phyloP scores from a whole-genome alignment of 805 yeast genomes.

The Pachysolen tannophilus region DNA sequence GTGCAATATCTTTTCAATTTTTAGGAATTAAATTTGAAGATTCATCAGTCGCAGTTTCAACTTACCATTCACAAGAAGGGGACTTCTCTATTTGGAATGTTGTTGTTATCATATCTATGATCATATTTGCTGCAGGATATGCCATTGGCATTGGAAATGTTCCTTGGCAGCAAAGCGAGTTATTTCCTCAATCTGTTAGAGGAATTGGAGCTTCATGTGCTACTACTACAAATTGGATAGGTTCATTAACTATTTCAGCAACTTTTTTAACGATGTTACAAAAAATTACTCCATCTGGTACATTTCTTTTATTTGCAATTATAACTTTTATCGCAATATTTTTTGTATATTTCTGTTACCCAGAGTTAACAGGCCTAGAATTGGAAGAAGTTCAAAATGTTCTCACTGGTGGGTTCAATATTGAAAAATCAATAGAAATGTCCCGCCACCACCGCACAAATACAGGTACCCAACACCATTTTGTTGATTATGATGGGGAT shows the following conservation, averaged over 20 bases:
- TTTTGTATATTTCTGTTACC: constrained; percentile 39
- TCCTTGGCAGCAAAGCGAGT: constrained; percentile 54
- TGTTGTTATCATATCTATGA: constrained; percentile 36
- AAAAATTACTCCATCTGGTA: constrained; percentile 42
- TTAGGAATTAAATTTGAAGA: constrained; percentile 28
- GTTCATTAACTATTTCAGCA: constrained; percentile 43
- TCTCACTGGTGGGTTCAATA: constrained; percentile 40
- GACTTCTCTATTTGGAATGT: constrained; percentile 32
- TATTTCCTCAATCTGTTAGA: constrained; percentile 47
- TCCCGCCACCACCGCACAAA: too few relatives aligned
- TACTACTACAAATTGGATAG: constrained; percentile 38
- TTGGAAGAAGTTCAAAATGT: constrained; percentile 43
- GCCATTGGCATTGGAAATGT: constrained; percentile 49
- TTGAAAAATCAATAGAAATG: constrained; percentile 29
- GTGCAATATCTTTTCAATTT: constrained; percentile 44
- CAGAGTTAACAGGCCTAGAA: constrained; percentile 44
- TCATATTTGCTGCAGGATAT: constrained; percentile 41
- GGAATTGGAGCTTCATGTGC: constrained; percentile 36
- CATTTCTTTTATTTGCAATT: constrained; percentile 38
- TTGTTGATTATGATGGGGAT: too few relatives aligned
- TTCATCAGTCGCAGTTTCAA: constrained; percentile 16
- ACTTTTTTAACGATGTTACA: constrained; percentile 47
- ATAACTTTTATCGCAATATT: constrained; percentile 34
- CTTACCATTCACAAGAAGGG: not conserved
- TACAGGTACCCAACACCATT: too few relatives aligned